phyloP scores from a whole-genome alignment of 2,329 filamentous ascomycete genomes.

The Cryphonectria naterciae region DNA sequence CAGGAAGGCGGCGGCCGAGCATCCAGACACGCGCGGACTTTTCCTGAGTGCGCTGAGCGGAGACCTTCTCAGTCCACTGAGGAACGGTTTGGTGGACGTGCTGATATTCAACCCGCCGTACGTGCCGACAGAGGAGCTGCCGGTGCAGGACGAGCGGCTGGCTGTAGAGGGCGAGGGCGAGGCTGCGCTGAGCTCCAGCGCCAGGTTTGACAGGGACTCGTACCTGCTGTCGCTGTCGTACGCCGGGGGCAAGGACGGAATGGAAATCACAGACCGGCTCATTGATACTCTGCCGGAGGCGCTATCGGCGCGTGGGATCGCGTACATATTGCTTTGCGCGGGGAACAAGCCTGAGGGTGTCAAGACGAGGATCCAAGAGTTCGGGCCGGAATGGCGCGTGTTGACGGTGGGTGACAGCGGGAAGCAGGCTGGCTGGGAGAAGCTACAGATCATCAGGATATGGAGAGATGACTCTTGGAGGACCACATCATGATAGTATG shows the following conservation, averaged over 20 bases:
- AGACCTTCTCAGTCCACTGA: conserved; percentile 70
- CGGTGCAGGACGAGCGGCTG: conserved; percentile 50
- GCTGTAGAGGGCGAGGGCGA: conserved; percentile 34
- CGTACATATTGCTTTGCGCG: conserved; percentile 87
- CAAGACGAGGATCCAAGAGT: conserved; percentile 61
- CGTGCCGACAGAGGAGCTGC: conserved; percentile 81
- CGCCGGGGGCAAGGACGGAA: conserved; percentile 85
- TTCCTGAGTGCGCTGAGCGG: conserved; percentile 71
- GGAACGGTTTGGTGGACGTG: conserved; percentile 69
- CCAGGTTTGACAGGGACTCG: conserved; percentile 76
- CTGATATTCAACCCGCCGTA: conserved; percentile 97
- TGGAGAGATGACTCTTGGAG: conserved; percentile 59
- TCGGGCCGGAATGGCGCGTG: conserved; percentile 67
- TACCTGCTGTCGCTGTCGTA: conserved; percentile 85
- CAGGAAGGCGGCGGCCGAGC: conserved; percentile 45
- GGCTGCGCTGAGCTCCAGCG: conserved; percentile 36
- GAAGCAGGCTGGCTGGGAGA: conserved; percentile 91
- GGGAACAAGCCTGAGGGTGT: conserved; percentile 85
- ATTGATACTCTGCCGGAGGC: conserved; percentile 69
- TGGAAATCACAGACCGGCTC: conserved; percentile 88
- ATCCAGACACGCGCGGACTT: conserved; percentile 43
- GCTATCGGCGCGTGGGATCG: conserved; percentile 71
- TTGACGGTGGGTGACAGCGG: conserved; percentile 83
- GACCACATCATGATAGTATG: neutral
- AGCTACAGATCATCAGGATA: conserved; percentile 84